Base-by-base conservation (phyloP, 2,329 filamentous ascomycete genomes). In the Fusarium setosum region DNA sequence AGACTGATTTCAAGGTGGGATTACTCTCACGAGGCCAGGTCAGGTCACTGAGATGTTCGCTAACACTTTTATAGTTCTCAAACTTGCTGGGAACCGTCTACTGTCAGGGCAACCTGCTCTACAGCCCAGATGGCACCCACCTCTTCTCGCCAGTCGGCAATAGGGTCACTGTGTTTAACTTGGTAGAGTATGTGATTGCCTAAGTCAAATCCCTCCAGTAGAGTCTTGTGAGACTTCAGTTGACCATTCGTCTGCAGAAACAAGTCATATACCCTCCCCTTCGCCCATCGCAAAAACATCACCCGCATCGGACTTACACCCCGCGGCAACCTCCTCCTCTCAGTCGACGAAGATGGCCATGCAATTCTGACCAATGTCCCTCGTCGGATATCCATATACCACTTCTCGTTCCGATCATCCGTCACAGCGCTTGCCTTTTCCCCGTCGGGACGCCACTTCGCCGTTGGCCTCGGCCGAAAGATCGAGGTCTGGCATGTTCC, bases 71-170 rank as follows among this genome's bases (percentile, higher is more conserved):
- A 21, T 74, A 97, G 94, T 99, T 99, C 82, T 97, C 95, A 78
- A 99, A 98, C 81, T 88, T 99, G 77, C 88, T 99, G 75, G 96
- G 96, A 77, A 99, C 96, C 71, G 96, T 99, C 76, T 99, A 98
- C 84, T 93, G 94, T 83, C 93, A 94, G 87, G 96, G 96, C 81
- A 99, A 98, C 79, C 88, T 99, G 74, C 87, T 97, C 76, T 99
- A 96, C 84, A 96, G 93, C 73, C 93, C 94, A 63, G 95, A 99
- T 87, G 96, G 96, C 76, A 96, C 93, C 73, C 95, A 93, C 81
- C 87, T 99, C 68, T 92, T 96, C 74, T 99, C 96, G 41, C 96
- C 96, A 8, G 96, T 99, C 52, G 96, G 96, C 76, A 99, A 98
- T 81, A 86, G 94, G 75, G 94, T 99, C 63, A 93, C 95, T 2